phyloP scores from a whole-genome alignment of 768 basidiomycete species.

The Auricularia auricula-judae region DNA sequence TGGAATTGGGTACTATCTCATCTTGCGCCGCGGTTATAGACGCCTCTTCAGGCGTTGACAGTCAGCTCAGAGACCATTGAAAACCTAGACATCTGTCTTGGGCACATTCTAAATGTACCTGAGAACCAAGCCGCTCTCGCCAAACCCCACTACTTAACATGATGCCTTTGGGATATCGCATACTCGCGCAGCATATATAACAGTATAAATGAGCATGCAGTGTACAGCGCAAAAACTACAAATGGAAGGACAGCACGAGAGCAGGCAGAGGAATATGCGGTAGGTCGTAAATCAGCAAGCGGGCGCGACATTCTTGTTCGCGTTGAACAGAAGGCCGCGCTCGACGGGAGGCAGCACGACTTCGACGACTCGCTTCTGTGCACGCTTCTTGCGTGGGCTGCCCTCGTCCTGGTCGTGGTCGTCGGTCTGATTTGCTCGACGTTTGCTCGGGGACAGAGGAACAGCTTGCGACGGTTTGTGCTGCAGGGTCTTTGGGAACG shows the following conservation, averaged over 20 bases:
- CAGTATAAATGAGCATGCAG: background rate
- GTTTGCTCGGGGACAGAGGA: background rate
- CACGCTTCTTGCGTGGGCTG: background rate
- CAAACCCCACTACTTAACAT: no score
- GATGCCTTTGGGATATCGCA: no score
- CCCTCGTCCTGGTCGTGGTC: background rate
- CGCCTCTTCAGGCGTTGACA: background rate
- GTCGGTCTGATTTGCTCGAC: background rate
- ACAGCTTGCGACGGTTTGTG: background rate
- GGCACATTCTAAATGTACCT: background rate
- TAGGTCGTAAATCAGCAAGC: background rate
- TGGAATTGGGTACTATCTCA: background rate
- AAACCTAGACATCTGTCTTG: background rate
- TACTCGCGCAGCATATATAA: background rate
- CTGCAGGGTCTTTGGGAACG: background rate
- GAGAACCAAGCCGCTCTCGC: no score
- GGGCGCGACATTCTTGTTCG: background rate
- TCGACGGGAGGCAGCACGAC: background rate
- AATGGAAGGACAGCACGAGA: background rate
- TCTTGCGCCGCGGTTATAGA: background rate
- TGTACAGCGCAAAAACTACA: background rate
- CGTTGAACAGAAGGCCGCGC: background rate
- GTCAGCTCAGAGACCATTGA: background rate
- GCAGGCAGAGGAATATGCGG: background rate
- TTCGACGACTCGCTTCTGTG: background rate